These are phyloP conservation scores for Nematocida ausubeli DNA, from an alignment of 371 early-diverging fungal genomes.

Conservation along the genomic window DNA sequence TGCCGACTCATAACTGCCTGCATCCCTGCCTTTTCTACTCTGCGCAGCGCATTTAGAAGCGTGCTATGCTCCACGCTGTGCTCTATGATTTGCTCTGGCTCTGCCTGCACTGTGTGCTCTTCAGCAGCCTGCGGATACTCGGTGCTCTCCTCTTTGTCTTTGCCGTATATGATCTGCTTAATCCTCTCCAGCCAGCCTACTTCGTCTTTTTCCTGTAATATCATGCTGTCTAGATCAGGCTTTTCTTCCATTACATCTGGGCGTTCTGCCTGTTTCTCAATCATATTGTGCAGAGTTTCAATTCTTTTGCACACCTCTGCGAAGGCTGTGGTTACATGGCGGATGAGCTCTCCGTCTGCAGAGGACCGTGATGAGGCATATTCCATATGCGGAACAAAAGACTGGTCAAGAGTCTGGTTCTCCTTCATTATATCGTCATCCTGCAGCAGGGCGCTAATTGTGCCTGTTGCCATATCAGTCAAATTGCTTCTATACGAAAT, in stretches of 20 bases:
- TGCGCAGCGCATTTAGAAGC: background rate
- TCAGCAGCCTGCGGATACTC: background rate
- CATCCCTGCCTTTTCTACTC: background rate
- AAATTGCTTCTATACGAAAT: conserved; percentile 1
- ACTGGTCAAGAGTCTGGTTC: background rate
- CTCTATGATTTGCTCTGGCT: background rate
- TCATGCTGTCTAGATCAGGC: conserved; percentile 32
- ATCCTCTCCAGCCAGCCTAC: conserved; percentile 42
- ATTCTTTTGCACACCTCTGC: conserved; percentile 39
- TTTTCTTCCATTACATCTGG: background rate
- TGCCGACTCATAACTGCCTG: background rate
- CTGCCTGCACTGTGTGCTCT: background rate
- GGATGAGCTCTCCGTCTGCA: conserved; percentile 4
- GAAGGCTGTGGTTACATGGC: conserved; percentile 18
- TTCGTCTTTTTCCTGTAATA: conserved; percentile 23
- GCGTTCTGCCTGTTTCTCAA: background rate
- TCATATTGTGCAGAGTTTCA: conserved; percentile 7
- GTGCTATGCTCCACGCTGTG: background rate
- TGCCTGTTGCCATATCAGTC: conserved; percentile 14
- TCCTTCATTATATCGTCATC: conserved; percentile 3
- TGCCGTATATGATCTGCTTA: conserved; percentile 30
- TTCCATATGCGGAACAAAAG: background rate
- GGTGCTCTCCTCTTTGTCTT: background rate
- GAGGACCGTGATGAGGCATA: background rate
- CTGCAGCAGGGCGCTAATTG: background rate